Conservation (phyloP, 1,284 basidiomycete genomes). For the Marasmius sp. region DNA sequence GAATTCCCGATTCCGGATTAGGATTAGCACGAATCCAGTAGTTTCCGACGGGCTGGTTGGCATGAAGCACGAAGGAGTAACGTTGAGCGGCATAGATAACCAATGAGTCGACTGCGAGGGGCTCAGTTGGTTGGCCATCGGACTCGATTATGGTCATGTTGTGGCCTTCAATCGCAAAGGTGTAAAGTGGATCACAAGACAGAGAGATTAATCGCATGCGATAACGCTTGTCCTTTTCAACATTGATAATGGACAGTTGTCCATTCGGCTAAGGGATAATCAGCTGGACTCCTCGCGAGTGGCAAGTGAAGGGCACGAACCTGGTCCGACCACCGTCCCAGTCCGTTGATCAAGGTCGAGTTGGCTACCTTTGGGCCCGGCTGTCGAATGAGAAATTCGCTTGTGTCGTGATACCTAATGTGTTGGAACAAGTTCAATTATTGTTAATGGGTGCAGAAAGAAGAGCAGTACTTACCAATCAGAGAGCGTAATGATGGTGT, state of each 20-base stretch:
- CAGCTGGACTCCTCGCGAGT: too few relatives aligned
- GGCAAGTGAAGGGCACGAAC: not conserved
- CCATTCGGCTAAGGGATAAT: too few relatives aligned
- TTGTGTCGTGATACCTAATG: not conserved
- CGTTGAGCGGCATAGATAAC: conserved; percentile 37
- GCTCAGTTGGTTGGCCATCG: conserved; percentile 11
- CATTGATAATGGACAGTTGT: conserved; percentile 23
- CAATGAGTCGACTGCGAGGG: conserved; percentile 30
- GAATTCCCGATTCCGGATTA: conserved; percentile 3
- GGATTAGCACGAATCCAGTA: conserved; percentile 1
- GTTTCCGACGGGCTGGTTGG: conserved; percentile 29
- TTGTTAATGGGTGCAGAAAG: not conserved
- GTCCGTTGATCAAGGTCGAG: not conserved
- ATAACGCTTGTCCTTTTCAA: conserved; percentile 27
- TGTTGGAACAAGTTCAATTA: not conserved
- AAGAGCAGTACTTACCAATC: conserved; percentile 8
- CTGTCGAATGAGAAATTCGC: not conserved
- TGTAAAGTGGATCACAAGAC: conserved; percentile 39
- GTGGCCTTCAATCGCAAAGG: conserved; percentile 43
- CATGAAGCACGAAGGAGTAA: conserved; percentile 34
- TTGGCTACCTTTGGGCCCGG: not conserved
- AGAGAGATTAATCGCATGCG: conserved; percentile 43
- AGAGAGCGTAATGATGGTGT: conserved; percentile 13
- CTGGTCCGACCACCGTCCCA: not conserved
- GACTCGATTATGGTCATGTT: not conserved